Evolutionary conservation across 2,329 filamentous ascomycete genomes (phyloP).

Genomic region (Trichoderma sp.): DNA sequence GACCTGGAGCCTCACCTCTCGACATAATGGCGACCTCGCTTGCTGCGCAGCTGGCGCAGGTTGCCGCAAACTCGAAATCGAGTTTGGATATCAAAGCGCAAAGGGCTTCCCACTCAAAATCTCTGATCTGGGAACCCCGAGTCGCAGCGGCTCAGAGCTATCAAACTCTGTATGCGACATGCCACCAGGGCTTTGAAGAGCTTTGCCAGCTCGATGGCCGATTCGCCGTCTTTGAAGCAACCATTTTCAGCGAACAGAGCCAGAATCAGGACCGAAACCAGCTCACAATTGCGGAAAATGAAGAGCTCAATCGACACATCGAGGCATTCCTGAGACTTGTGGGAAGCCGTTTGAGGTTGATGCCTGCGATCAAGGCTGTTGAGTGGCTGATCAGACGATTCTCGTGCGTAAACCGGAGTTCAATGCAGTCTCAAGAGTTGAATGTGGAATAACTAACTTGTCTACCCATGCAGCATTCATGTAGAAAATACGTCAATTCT

Average conservation of each 20-base stretch:
- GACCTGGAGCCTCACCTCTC: constrained; percentile 30
- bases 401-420: constrained; percentile 55
- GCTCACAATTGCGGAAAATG: constrained; percentile 80
- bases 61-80: constrained; percentile 86
- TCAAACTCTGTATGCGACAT: constrained; percentile 83
- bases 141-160: constrained; percentile 87
- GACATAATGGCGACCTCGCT: constrained; percentile 76
- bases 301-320: constrained; percentile 73
- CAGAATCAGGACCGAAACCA: constrained; percentile 83
- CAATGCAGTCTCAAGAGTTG: neutral
- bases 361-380: constrained; percentile 84
- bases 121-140: constrained; percentile 86
- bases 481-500: constrained; percentile 82
- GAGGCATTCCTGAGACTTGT: constrained; percentile 82
- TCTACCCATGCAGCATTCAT: constrained; percentile 66
- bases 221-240: constrained; percentile 72
- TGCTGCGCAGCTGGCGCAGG: constrained; percentile 89
- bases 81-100: constrained; percentile 92
- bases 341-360: constrained; percentile 74
- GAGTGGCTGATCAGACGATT: constrained; percentile 96
- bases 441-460: constrained; percentile 19
- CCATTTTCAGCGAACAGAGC: constrained; percentile 92
- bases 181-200: constrained; percentile 86
- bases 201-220: constrained; percentile 82
- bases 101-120: constrained; percentile 88